Base-by-base conservation (phyloP, 805 yeast species). In the Ogataea sp. region DNA sequence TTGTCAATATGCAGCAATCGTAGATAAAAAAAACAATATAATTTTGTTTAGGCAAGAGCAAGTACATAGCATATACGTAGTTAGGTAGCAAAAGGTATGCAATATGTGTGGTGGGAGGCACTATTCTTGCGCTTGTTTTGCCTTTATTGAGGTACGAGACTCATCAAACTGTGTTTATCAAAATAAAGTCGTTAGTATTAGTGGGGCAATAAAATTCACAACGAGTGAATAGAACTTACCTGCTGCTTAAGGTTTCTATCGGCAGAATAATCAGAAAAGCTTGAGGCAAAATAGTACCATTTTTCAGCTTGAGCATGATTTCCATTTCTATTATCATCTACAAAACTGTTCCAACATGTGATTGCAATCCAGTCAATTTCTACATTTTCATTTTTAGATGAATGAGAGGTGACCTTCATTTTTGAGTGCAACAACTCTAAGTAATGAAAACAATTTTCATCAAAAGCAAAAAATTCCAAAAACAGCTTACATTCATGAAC, bases 321-420 rank as follows among this genome's bases (percentile, higher is more conserved):
- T 6, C 7, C 15, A 15, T 11, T 24, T 33, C 36, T 33, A 24
- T n/a, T 43, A 3, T 38, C 28, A 16, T 49, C 53, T 4, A 66
- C 59, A 1, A 70, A 70, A 32, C 47, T 46, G 35, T 67, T 67
- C 71, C 71, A 67, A 33, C 61, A 51, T 1, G 52, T 45, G 2
- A 64, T 58, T 1, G 65, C 53, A 8, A 67, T 42, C 57, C 59
- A 58, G 45, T 65, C 69, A 25, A 62, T 37, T 37, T 65, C 69
- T 27, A 36, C 3, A 21, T 23, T 24, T 7, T 33, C 36, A n/a
- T 15, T 17, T 15, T 2, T n/a, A 11, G 6, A 6, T 10, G 27
- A n/a, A 5, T 23, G 21, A 15, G n/a, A n/a, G n/a, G n/a, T n/a
- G n/a, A 24, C 6, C 14, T 23, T 24, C 21, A 33, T 15, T 10